Evolutionary conservation across 2,329 filamentous ascomycete species (phyloP).

Genomic region (Botrytis pseudocinerea): DNA sequence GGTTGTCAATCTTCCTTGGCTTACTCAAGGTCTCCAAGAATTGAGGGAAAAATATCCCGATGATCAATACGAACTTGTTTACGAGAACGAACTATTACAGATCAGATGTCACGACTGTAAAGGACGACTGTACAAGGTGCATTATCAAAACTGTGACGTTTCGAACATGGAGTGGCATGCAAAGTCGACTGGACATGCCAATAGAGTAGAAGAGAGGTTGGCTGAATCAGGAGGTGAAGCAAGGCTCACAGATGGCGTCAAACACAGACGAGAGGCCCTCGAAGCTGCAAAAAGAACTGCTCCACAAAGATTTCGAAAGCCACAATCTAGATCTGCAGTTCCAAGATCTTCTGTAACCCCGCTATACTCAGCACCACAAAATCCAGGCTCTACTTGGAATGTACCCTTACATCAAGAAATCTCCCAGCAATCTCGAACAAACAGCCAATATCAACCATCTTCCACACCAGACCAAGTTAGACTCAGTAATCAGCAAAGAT

Average conservation of each 20-base stretch:
- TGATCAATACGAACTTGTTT: conserved; percentile 17
- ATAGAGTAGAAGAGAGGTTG: conserved; percentile 14
- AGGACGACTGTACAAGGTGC: conserved; percentile 19
- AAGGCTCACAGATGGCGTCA: conserved; percentile 6
- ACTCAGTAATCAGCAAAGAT: background rate
- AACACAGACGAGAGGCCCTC: conserved; percentile 11
- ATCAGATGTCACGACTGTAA: conserved; percentile 20
- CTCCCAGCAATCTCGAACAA: background rate
- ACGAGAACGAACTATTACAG: conserved; percentile 3
- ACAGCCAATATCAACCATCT: background rate
- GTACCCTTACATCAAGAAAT: background rate
- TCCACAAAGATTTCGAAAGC: conserved; percentile 2
- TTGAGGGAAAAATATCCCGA: conserved; percentile 20
- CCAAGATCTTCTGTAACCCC: background rate
- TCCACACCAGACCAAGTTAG: background rate
- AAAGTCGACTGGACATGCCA: conserved; percentile 10
- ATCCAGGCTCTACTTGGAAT: background rate
- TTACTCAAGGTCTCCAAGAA: conserved; percentile 13
- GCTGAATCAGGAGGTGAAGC: background rate
- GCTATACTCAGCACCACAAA: background rate
- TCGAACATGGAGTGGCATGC: conserved; percentile 23
- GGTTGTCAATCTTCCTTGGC: conserved; percentile 22
- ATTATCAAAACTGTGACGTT: conserved; percentile 21
- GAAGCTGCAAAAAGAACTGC: conserved; percentile 6
- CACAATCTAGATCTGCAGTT: background rate